A percentile compares a stretch with the other conserved stretches of the same genome.
Conservation (phyloP, 495 filamentous ascomycete genomes). For the Xylaria cubensis region DNA sequence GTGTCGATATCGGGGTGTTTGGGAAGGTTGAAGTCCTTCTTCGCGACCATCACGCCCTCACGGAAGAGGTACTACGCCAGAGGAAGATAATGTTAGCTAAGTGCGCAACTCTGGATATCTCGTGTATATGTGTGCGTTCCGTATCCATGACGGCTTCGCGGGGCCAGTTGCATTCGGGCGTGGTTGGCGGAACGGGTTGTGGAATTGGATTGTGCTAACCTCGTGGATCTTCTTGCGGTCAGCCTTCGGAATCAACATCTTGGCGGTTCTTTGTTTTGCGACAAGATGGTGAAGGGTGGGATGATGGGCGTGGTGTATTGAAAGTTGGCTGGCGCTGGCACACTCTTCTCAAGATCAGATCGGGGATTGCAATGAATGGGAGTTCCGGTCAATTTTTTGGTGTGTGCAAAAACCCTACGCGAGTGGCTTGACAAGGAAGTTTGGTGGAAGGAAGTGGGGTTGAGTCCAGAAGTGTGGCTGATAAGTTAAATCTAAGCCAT, state of each 20-base stretch:
- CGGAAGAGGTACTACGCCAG: slow-evolving; percentile 91
- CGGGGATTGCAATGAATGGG: slow-evolving; percentile 40
- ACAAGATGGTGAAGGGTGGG: slow-evolving; percentile 48
- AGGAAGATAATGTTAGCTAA: slow-evolving; percentile 44
- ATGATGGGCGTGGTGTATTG: slow-evolving; percentile 36
- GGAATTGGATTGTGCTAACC: slow-evolving; percentile 42
- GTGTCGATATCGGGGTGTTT: slow-evolving; percentile 96
- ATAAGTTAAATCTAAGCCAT: background rate
- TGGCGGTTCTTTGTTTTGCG: slow-evolving; percentile 58
- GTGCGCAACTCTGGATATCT: slow-evolving; percentile 9
- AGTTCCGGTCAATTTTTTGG: slow-evolving; percentile 41
- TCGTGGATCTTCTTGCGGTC: slow-evolving; percentile 99
- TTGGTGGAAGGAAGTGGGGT: slow-evolving; percentile 15
- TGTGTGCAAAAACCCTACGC: slow-evolving; percentile 47
- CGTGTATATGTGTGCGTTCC: background rate
- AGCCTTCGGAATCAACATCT: slow-evolving; percentile 97
- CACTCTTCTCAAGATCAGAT: slow-evolving; percentile 28
- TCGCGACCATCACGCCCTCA: slow-evolving; percentile 98
- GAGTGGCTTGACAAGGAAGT: slow-evolving; percentile 27
- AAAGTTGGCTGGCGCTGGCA: slow-evolving; percentile 39
- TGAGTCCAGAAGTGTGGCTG: slow-evolving; percentile 29
- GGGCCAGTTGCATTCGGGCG: slow-evolving; percentile 11
- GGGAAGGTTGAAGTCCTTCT: slow-evolving; percentile 96
- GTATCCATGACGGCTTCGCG: slow-evolving; percentile 13
- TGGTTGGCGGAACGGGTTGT: background rate